These are phyloP conservation scores for Leonotis leonurus DNA, from an alignment of 257 asterid species.

Conservation along the genomic window DNA sequence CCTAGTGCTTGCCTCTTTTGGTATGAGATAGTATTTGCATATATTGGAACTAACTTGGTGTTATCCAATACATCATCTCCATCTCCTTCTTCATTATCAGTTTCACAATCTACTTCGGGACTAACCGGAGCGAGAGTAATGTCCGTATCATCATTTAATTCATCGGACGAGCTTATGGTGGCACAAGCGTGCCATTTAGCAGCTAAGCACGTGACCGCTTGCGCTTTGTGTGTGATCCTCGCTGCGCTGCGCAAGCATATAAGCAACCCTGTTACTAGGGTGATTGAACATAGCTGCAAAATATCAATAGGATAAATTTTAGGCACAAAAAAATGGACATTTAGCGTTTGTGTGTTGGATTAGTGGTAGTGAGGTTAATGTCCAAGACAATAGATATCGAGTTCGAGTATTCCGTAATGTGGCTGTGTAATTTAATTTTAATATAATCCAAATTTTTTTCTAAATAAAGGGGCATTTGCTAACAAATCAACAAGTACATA, in stretches of 20 bases:
- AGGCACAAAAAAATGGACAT: no score
- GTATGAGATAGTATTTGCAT: constrained; percentile 48
- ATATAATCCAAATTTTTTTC: no score
- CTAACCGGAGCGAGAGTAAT: constrained; percentile 28
- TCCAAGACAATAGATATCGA: no score
- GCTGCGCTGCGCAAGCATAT: constrained; percentile 90
- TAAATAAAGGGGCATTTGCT: no score
- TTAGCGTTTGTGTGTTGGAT: no score
- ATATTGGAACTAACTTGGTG: constrained; percentile 50
- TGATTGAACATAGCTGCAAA: constrained; percentile 80
- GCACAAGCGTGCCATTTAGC: constrained; percentile 95
- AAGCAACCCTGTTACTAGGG: constrained; percentile 72
- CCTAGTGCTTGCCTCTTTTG: constrained; percentile 95
- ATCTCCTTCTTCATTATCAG: constrained; percentile 75
- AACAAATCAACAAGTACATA: no score
- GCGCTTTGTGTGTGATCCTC: constrained; percentile 87
- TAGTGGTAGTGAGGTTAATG: no score
- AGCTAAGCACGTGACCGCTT: constrained; percentile 62
- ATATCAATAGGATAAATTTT: no score
- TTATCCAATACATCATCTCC: constrained; percentile 78
- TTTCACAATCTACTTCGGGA: constrained; percentile 19
- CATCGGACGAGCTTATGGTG: constrained; percentile 55
- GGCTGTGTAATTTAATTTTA: no score
- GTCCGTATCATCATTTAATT: constrained; percentile 24
- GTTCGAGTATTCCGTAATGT: no score